phyloP scores from a whole-genome alignment of 208 protist genomes.

The Borovskyia barvae region DNA sequence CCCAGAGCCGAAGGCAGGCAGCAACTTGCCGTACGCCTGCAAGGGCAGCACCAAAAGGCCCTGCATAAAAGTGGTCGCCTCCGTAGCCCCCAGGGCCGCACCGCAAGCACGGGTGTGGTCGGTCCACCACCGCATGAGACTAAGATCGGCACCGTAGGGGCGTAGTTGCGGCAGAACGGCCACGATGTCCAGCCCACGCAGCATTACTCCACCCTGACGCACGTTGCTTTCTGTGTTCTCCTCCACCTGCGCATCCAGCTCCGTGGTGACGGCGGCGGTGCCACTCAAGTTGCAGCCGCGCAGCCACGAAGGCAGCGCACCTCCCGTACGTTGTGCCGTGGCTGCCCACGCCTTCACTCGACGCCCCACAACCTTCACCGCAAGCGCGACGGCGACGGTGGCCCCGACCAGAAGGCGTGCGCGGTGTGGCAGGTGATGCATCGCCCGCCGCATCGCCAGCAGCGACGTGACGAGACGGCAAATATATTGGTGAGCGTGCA shows the following conservation, averaged over 20 bases:
- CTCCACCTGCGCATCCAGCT: constrained; percentile 49
- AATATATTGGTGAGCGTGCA: constrained; percentile 64
- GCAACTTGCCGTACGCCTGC: constrained; percentile 28
- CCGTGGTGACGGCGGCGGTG: constrained; percentile 9
- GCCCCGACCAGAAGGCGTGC: constrained; percentile 26
- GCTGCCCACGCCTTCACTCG: constrained; percentile 21
- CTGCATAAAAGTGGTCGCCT: constrained; percentile 11
- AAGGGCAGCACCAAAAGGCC: constrained; percentile 6
- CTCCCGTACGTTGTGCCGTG: constrained; percentile 19
- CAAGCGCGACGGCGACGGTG: constrained; percentile 20
- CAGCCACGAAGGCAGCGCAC: constrained; percentile 23
- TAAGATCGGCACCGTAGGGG: constrained; percentile 62
- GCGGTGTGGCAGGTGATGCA: constrained; percentile 23
- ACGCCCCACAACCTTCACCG: constrained; percentile 17
- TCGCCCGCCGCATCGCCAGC: constrained; percentile 23
- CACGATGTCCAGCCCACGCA: constrained; percentile 75
- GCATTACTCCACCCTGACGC: constrained; percentile 52
- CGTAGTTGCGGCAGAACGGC: constrained; percentile 60
- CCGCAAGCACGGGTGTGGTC: constrained; percentile 19
- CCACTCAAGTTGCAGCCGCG: constrained; percentile 17
- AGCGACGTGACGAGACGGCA: constrained; percentile 24
- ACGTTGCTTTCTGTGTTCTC: constrained; percentile 50
- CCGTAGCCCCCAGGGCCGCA: constrained; percentile 7
- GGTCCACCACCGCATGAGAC: constrained; percentile 71
- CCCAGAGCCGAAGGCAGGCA: constrained; percentile 29